Conservation (phyloP, 192 early-diverging fungal genomes). For the Linnemannia zychae region DNA sequence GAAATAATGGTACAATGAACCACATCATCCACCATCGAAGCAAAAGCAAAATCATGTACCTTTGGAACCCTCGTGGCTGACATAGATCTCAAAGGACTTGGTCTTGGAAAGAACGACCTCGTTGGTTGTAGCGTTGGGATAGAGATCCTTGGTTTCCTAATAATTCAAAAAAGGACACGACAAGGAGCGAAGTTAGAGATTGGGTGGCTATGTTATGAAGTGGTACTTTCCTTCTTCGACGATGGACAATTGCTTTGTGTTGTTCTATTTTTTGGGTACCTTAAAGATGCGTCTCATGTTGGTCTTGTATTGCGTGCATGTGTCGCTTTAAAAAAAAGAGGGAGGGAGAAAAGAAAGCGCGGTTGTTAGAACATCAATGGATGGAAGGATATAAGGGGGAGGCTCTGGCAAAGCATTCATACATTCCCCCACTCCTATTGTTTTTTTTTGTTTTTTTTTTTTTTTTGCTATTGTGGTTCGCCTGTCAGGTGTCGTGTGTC, state of each 20-base stretch:
- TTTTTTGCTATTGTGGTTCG: not conserved
- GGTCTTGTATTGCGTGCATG: conserved; percentile 38
- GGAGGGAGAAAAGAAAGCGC: not conserved
- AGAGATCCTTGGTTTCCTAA: conserved; percentile 13
- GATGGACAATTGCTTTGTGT: not conserved
- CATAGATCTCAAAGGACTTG: conserved; percentile 50
- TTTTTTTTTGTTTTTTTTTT: not conserved
- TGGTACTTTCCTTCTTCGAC: not conserved
- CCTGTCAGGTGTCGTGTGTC: not conserved
- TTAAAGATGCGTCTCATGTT: conserved; percentile 27
- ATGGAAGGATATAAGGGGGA: not conserved
- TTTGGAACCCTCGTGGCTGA: conserved; percentile 21
- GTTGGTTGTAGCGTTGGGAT: conserved; percentile 25
- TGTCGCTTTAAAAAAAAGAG: conserved; percentile 6
- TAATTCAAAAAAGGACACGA: not conserved
- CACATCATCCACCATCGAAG: too few relatives aligned
- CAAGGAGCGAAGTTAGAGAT: not conserved
- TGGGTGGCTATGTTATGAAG: not conserved
- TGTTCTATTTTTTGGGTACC: conserved; percentile 3
- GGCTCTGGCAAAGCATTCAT: not conserved
- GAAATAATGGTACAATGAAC: too few relatives aligned
- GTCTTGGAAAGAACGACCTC: conserved; percentile 36
- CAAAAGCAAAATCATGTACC: conserved; percentile 18
- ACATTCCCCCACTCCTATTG: not conserved
- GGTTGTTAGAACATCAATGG: not conserved